These are phyloP conservation scores for Aspergillus versicolor DNA, from an alignment of 2,329 filamentous ascomycete genomes.

Conservation along the genomic window DNA sequence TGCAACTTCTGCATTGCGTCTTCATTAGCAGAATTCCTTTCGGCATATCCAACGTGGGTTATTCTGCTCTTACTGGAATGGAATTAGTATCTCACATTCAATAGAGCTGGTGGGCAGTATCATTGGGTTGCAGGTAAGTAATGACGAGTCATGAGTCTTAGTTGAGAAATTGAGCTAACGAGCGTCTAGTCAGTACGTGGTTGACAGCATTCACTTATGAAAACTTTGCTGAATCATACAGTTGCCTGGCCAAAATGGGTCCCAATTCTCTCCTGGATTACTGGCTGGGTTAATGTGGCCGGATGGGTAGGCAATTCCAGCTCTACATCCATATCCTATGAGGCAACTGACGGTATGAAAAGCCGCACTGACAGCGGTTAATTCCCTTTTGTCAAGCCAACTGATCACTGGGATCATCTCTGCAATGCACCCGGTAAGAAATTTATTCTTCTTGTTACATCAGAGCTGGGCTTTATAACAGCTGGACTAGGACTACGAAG, in stretches of 20 bases:
- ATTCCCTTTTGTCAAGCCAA: too few relatives aligned
- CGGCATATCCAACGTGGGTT: conserved; percentile 56
- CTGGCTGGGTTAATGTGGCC: conserved; percentile 68
- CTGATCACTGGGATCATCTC: conserved; percentile 66
- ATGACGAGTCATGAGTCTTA: background rate
- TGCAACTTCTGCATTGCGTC: conserved; percentile 70
- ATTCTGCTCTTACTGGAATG: background rate
- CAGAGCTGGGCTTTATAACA: background rate
- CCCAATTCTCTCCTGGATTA: conserved; percentile 67
- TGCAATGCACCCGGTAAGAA: conserved; percentile 54
- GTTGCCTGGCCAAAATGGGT: conserved; percentile 61
- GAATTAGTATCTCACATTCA: conserved; percentile 12
- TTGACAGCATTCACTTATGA: too few relatives aligned
- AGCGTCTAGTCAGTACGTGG: too few relatives aligned
- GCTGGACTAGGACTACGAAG: conserved; percentile 44
- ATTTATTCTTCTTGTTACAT: background rate
- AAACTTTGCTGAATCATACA: conserved; percentile 9
- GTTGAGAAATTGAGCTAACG: too few relatives aligned
- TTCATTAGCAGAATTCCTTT: conserved; percentile 70
- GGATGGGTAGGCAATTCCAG: conserved; percentile 56
- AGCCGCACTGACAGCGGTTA: too few relatives aligned
- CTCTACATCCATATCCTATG: background rate
- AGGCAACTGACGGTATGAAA: too few relatives aligned
- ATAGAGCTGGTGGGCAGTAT: conserved; percentile 61
- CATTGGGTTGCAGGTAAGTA: conserved; percentile 64